These are phyloP conservation scores for Senna siamea DNA, from an alignment of 306 rosid genomes.

Conservation along the genomic window DNA sequence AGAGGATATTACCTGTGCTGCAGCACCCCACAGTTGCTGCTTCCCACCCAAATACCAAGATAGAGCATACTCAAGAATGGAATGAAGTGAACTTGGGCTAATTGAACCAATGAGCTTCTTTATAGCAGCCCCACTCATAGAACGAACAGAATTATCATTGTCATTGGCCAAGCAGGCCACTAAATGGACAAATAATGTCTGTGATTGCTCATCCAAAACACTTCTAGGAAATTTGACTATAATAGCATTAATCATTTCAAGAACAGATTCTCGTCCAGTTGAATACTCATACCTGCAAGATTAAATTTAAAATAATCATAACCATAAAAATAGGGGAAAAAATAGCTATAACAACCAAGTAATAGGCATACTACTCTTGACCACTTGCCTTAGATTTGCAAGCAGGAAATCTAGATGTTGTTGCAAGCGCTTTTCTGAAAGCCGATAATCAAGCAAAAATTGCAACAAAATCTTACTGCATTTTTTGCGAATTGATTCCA, in stretches of 20 bases:
- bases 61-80: slow-evolving; percentile 67
- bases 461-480: slow-evolving; percentile 85
- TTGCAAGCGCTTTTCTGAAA: slow-evolving; percentile 76
- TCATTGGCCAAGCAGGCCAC: slow-evolving; percentile 89
- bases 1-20: slow-evolving; percentile 77
- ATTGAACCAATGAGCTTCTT: slow-evolving; percentile 64
- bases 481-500: slow-evolving; percentile 69
- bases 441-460: slow-evolving; percentile 79
- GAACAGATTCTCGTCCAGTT: slow-evolving; percentile 84
- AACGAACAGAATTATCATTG: slow-evolving; percentile 70
- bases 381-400: slow-evolving; percentile 71
- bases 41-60: slow-evolving; percentile 80
- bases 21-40: slow-evolving; percentile 77
- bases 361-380: neutral
- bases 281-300: slow-evolving; percentile 79
- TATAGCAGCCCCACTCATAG: slow-evolving; percentile 82
- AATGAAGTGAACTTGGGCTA: slow-evolving; percentile 55
- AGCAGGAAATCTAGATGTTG: slow-evolving; percentile 80
- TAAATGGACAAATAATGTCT: slow-evolving; percentile 75
- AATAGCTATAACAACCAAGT: neutral
- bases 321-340: slow-evolving; percentile 1
- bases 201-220: slow-evolving; percentile 79
- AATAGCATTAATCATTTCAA: slow-evolving; percentile 86
- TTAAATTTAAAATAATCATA: slow-evolving; percentile 19
- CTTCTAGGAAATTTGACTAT: slow-evolving; percentile 70